Evolutionary conservation across 1,139 yeast species (phyloP).

Genomic region (Yamadazyma dushanensis): DNA sequence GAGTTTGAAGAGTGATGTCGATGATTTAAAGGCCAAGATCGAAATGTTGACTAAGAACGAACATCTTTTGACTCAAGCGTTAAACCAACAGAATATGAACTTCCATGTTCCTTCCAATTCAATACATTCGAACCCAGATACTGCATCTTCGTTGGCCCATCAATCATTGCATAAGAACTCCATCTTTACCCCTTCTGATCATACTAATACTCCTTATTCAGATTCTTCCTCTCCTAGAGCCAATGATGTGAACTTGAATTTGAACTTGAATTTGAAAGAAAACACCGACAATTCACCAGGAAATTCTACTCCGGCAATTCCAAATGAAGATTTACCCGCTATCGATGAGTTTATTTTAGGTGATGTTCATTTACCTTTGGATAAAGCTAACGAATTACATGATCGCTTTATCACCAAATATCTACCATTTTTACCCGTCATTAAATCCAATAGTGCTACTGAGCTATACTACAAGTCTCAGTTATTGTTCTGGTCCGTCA

Average conservation of each 20-base stretch:
- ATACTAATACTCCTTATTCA: slow-evolving; percentile 10
- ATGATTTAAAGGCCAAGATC: slow-evolving; percentile 74
- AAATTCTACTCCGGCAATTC: slow-evolving; percentile 10
- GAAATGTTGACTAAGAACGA: slow-evolving; percentile 74
- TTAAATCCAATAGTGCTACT: slow-evolving; percentile 68
- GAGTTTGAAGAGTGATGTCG: slow-evolving; percentile 78
- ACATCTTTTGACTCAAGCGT: slow-evolving; percentile 62
- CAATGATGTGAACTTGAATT: slow-evolving; percentile 8
- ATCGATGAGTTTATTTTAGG: slow-evolving; percentile 67
- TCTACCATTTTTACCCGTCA: slow-evolving; percentile 77
- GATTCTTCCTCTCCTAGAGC: slow-evolving; percentile 10
- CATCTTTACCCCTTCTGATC: slow-evolving; percentile 9
- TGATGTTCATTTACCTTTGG: slow-evolving; percentile 63
- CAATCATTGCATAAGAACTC: slow-evolving; percentile 1
- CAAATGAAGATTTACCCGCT: slow-evolving; percentile 15
- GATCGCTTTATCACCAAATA: slow-evolving; percentile 63
- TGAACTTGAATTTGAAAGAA: slow-evolving; percentile 10
- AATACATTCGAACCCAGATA: neutral
- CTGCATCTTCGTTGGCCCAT: neutral
- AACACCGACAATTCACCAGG: slow-evolving; percentile 26
- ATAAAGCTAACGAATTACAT: slow-evolving; percentile 73
- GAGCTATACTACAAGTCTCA: slow-evolving; percentile 84
- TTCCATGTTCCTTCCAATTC: slow-evolving; percentile 7
- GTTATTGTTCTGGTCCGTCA: slow-evolving; percentile 86
- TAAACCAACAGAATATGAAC: slow-evolving; percentile 45